Evolutionary conservation across 2,329 filamentous ascomycete species (phyloP).

Genomic region (Alternaria longipes): DNA sequence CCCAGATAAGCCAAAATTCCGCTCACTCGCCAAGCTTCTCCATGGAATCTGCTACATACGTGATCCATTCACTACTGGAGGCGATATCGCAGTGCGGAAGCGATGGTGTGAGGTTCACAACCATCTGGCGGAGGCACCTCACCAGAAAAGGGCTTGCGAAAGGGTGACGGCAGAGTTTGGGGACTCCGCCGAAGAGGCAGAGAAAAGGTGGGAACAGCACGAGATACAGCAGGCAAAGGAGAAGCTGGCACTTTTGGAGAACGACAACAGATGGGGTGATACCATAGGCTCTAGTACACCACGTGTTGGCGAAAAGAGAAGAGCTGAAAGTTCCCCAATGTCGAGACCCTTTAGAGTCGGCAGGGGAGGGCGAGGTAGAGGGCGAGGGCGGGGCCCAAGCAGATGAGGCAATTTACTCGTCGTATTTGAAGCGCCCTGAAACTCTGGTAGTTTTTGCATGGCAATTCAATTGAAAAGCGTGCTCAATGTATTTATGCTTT

Average conservation of each 20-base stretch:
- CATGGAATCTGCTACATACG: not conserved
- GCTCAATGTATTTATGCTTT: not conserved
- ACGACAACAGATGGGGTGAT: not conserved
- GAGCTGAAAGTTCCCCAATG: not conserved
- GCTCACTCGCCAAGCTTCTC: not conserved
- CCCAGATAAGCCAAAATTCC: not conserved
- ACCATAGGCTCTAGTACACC: not conserved
- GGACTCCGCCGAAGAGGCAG: not conserved
- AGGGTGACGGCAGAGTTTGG: not conserved
- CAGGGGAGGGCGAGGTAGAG: slow-evolving; percentile 2
- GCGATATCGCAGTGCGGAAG: not conserved
- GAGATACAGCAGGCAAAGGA: not conserved
- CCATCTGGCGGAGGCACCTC: not conserved
- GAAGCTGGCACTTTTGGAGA: not conserved
- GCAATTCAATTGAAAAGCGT: not conserved
- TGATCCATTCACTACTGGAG: not conserved
- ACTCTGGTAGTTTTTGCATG: not conserved
- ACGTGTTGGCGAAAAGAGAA: not conserved
- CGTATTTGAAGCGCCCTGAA: not conserved
- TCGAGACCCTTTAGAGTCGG: slow-evolving; percentile 8
- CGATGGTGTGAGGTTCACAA: not conserved
- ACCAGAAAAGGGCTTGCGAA: not conserved
- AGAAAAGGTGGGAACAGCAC: not conserved
- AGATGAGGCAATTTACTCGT: not conserved
- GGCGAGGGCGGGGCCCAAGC: not conserved